Evolutionary conservation across 2,329 filamentous ascomycete genomes (phyloP).

Genomic region (Shiraia sp.): DNA sequence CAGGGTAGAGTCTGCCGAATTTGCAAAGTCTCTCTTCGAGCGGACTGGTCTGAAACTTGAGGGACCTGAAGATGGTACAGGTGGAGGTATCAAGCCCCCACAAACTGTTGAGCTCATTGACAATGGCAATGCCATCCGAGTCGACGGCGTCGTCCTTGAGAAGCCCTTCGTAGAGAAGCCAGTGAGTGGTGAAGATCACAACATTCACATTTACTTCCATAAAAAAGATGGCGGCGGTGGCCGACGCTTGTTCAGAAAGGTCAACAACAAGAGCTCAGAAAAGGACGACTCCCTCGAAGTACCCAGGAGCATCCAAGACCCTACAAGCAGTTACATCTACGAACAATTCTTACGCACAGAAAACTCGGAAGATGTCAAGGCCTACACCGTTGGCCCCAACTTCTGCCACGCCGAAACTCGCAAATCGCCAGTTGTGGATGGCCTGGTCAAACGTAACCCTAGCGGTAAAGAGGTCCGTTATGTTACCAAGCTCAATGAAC

Average conservation of each 20-base stretch:
- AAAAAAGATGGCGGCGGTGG: constrained; percentile 85
- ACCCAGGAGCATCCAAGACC: constrained; percentile 81
- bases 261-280: constrained; percentile 98
- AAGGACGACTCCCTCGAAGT: constrained; percentile 76
- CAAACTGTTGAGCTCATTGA: constrained; percentile 83
- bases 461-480: constrained; percentile 97
- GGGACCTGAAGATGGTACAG: constrained; percentile 69
- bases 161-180: constrained; percentile 99
- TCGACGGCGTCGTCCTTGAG: constrained; percentile 78
- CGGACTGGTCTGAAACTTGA: constrained; percentile 77
- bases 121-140: constrained; percentile 82
- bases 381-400: constrained; percentile 89
- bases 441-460: constrained; percentile 91
- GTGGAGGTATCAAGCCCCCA: constrained; percentile 60
- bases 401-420: constrained; percentile 97
- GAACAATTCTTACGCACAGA: constrained; percentile 97
- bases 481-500: constrained; percentile 78
- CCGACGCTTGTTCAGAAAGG: constrained; percentile 89
- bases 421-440: constrained; percentile 96
- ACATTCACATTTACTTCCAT: constrained; percentile 97
- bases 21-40: constrained; percentile 78
- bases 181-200: constrained; percentile 97
- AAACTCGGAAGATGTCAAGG: constrained; percentile 97
- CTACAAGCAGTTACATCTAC: constrained; percentile 85
- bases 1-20: constrained; percentile 73